Percentiles rank a stretch among this genome's conserved stretches.
Evolutionary conservation across 495 filamentous ascomycete species (phyloP).

Genomic region (Eremomyces bilateralis): DNA sequence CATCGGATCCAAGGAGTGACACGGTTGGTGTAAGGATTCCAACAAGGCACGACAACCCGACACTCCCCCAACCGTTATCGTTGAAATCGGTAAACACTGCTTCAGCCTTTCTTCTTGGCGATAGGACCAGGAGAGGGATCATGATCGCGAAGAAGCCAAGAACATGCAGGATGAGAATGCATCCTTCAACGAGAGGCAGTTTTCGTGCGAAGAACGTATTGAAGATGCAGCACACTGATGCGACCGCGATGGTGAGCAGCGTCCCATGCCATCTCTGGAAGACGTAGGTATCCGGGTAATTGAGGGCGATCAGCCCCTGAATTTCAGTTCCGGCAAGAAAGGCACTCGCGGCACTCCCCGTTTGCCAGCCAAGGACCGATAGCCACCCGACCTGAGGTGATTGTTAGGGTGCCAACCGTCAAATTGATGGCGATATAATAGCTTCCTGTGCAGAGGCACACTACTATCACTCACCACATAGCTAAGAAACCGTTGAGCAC

Average conservation of each 20-base stretch:
- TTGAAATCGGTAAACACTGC: conserved; percentile 10
- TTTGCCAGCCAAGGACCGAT: conserved; percentile 12
- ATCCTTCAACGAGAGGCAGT: conserved; percentile 1
- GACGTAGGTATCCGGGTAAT: conserved; percentile 11
- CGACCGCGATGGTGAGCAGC: conserved; percentile 11
- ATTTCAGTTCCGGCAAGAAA: conserved; percentile 8
- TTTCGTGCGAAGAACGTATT: conserved; percentile 3
- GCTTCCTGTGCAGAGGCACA: no score
- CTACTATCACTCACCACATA: conserved; percentile 13
- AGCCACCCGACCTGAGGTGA: conserved; percentile 13
- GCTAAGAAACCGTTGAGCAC: conserved; percentile 13
- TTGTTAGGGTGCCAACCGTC: no score
- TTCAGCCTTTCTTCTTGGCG: conserved; percentile 1
- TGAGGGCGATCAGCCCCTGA: conserved; percentile 10
- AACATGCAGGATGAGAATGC: conserved; percentile 24
- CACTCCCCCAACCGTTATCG: conserved; percentile 9
- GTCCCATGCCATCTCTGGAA: conserved; percentile 13
- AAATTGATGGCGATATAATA: no score
- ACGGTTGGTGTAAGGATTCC: conserved; percentile 2
- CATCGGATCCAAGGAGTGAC: conserved; percentile 5
- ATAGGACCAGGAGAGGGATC: conserved; percentile 8
- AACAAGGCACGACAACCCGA: conserved; percentile 5
- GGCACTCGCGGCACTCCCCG: conserved; percentile 6
- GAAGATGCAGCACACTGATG: conserved; percentile 7
- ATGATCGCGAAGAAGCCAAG: conserved; percentile 23